Conservation (phyloP, 345 rosid genomes). For the Camelina laxa region DNA sequence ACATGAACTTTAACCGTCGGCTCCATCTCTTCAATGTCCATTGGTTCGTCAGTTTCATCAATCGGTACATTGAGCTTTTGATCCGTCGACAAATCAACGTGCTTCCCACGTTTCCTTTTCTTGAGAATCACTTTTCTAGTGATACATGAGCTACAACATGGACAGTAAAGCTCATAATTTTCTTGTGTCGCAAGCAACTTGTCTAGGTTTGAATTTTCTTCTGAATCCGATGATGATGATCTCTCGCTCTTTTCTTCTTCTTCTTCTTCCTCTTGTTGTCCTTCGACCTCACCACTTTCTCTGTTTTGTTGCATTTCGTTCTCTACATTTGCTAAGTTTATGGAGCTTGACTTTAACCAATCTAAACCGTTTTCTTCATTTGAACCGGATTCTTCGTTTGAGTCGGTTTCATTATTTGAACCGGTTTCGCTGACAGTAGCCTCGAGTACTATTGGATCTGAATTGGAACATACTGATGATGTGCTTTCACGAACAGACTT, state of each 20-base stretch:
- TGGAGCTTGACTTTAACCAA: constrained; percentile 28
- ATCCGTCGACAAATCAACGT: constrained; percentile 33
- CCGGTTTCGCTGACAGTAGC: constrained; percentile 9
- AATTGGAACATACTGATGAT: constrained; percentile 10
- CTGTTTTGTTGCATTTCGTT: background rate
- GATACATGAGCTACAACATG: constrained; percentile 72
- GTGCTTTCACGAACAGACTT: constrained; percentile 18
- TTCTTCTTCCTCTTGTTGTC: constrained; percentile 6
- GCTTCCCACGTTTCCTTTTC: constrained; percentile 43
- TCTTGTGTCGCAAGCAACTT: constrained; percentile 63
- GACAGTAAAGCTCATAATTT: constrained; percentile 77
- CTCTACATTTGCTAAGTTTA: constrained; percentile 12
- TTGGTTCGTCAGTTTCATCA: background rate
- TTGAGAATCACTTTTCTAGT: constrained; percentile 66
- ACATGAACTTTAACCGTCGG: constrained; percentile 21
- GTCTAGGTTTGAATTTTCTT: constrained; percentile 57
- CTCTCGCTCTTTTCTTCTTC: constrained; percentile 4
- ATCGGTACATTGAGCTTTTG: constrained; percentile 25
- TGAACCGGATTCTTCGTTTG: background rate
- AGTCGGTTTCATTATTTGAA: constrained; percentile 12
- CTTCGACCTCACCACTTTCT: constrained; percentile 15
- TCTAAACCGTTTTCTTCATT: background rate
- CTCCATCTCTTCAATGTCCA: constrained; percentile 33
- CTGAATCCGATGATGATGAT: background rate
- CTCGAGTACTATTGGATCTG: constrained; percentile 22